Evolutionary conservation across 2,329 filamentous ascomycete genomes (phyloP).

Genomic region (Exserohilum turcica): DNA sequence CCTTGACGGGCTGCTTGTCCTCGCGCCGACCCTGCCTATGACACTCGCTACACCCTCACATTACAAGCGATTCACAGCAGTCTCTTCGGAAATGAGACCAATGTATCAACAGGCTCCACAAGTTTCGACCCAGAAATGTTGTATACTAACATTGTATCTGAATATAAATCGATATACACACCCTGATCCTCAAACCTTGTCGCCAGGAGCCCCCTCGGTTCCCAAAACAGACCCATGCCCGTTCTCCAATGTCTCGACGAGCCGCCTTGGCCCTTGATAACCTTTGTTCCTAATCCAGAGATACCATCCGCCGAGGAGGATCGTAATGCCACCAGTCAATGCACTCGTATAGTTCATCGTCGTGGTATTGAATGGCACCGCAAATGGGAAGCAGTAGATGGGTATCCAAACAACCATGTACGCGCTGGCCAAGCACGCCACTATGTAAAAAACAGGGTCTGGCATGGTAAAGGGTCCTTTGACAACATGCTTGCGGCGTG

Average conservation of each 20-base stretch:
- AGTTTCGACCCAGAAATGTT: neutral
- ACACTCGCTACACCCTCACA: too few species aligned
- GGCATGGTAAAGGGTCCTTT: constrained; percentile 65
- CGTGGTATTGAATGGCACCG: constrained; percentile 51
- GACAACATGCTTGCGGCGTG: constrained; percentile 49
- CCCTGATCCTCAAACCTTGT: neutral
- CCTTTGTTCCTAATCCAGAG: constrained; percentile 46
- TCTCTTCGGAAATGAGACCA: too few species aligned
- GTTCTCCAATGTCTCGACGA: constrained; percentile 25
- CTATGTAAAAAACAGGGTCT: constrained; percentile 46
- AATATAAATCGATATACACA: neutral
- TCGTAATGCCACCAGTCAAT: constrained; percentile 58
- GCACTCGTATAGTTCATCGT: constrained; percentile 62
- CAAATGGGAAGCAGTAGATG: constrained; percentile 65
- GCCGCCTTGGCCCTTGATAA: constrained; percentile 46
- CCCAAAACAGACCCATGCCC: constrained; percentile 6
- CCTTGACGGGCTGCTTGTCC: neutral
- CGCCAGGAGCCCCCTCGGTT: neutral
- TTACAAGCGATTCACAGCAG: too few species aligned
- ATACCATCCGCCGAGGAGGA: constrained; percentile 56
- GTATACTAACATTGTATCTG: too few species aligned
- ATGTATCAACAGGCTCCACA: too few species aligned
- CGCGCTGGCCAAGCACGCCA: constrained; percentile 59
- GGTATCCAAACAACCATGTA: constrained; percentile 67
- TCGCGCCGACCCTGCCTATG: neutral